These are phyloP conservation scores for Cardamine occulta DNA, from an alignment of 345 rosid species.

Conservation along the genomic window DNA sequence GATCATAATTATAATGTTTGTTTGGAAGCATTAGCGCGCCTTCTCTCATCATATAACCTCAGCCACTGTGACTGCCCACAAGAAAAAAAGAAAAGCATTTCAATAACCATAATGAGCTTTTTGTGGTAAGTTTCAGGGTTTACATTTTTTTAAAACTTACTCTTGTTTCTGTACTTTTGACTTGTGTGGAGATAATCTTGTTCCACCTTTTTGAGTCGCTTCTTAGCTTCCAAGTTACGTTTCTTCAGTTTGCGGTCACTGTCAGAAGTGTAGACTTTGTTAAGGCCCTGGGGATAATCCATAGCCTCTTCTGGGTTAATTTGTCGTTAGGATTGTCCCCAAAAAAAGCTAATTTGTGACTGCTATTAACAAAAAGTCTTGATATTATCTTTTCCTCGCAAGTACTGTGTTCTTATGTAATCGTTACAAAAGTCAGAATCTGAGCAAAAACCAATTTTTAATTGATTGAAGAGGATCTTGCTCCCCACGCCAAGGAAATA, in stretches of 20 bases:
- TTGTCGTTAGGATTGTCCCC: neutral
- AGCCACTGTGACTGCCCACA: conserved; percentile 15
- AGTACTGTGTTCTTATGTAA: conserved; percentile 1
- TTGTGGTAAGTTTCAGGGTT: neutral
- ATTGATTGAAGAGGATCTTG: neutral
- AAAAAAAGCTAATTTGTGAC: neutral
- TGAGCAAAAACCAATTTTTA: neutral
- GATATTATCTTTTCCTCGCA: neutral
- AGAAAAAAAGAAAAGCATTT: neutral
- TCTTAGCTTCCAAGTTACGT: conserved; percentile 25
- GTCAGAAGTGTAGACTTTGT: neutral
- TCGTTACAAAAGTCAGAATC: neutral
- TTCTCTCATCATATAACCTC: neutral
- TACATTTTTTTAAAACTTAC: conserved; percentile 4
- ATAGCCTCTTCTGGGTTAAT: neutral
- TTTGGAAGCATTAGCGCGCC: conserved; percentile 9
- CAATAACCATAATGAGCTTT: neutral
- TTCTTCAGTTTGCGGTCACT: neutral
- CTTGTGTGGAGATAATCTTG: conserved; percentile 32
- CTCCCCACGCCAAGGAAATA: conserved; percentile 27
- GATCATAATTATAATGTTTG: neutral
- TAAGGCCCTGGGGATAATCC: neutral
- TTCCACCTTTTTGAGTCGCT: conserved; percentile 26
- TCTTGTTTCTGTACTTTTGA: conserved; percentile 31
- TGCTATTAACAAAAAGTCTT: neutral